A percentile compares a stretch with the other conserved stretches of the same genome.
Evolutionary conservation across 805 yeast species (phyloP).

Genomic region (Saccharomycopsis guyanensis): DNA sequence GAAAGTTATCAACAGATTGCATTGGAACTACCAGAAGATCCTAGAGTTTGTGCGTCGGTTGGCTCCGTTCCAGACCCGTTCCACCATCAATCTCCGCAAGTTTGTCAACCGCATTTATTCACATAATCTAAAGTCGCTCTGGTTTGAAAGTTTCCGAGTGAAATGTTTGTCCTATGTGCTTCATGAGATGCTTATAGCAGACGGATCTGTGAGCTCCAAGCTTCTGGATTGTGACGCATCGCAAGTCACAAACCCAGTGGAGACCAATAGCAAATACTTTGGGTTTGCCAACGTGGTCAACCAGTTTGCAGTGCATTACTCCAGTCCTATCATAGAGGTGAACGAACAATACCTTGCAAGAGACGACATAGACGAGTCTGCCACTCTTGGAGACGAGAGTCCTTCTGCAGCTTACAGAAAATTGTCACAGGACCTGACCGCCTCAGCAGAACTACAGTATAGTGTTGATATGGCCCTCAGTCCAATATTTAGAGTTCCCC

Average conservation of each 20-base stretch:
- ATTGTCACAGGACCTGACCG: background rate
- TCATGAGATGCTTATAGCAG: too few relatives aligned
- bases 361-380: background rate
- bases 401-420: background rate
- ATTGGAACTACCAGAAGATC: conserved; percentile 8
- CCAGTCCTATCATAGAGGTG: background rate
- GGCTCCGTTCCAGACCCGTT: conserved; percentile 14
- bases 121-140: conserved; percentile 13
- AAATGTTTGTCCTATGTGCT: conserved; percentile 4
- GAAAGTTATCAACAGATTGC: conserved; percentile 6
- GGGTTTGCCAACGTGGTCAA: conserved; percentile 4
- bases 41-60: conserved; percentile 8
- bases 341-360: background rate
- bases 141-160: conserved; percentile 16
- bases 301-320: background rate
- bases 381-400: background rate
- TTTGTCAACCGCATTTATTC: conserved; percentile 6
- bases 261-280: conserved; percentile 1
- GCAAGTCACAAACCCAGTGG: too few relatives aligned
- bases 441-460: too few relatives aligned
- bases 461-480: conserved; percentile 12
- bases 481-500: conserved; percentile 11
- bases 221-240: too few relatives aligned
- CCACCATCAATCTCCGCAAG: conserved; percentile 1
- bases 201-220: too few relatives aligned